Base-by-base conservation (phyloP, 2,329 filamentous ascomycete species). In the Colletotrichum musicola region DNA sequence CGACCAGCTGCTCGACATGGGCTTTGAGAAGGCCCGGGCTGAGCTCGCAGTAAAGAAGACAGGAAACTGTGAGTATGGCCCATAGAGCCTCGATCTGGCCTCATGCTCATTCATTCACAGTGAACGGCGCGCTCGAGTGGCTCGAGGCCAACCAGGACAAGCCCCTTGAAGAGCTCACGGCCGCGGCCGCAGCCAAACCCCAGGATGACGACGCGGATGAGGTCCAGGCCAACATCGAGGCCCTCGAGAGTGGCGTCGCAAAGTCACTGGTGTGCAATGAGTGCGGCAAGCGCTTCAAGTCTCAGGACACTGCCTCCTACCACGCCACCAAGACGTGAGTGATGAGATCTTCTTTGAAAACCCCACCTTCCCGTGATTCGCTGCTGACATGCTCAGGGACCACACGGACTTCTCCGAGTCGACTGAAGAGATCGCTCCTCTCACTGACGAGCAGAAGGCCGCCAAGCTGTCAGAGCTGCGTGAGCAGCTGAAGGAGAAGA, bases 361-460 rank as follows among this genome's bases (percentile, higher is more conserved):
- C 20, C 14, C 14, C 20, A 7, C 13, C 9, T 16, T 30, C 9
- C 27, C 10, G 14, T 38, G 3, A 20, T 42, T 59, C 30, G 16
- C 30, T 47, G 44, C 71, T 74, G 20, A 75, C 61, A 42, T 30
- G 13, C 13, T n/a, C 25, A 93, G 90, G 9, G 92, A 93, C 56
- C 96, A 99, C 80, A 89, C 90, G 54, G 92, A 98, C 80, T 99
- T 99, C 78, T 88, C 92, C 20, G 94, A 99, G 79, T 98, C 95
- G 0, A 95, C 93, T 4, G 95, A 98, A 75, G 94, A 97, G 77
- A 90, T 99, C 73, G 92, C 93, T 3, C 93, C 95, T 0, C 83
- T 99, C 75, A 98, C 95, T 0, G 94, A 95, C 73, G 95, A 97
- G 70, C 92, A 99, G 82, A 98, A 96, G 85, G 90, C 91, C 76